These are phyloP conservation scores for Phaseolus lunatus DNA, from an alignment of 306 rosid genomes.

Conservation along the genomic window DNA sequence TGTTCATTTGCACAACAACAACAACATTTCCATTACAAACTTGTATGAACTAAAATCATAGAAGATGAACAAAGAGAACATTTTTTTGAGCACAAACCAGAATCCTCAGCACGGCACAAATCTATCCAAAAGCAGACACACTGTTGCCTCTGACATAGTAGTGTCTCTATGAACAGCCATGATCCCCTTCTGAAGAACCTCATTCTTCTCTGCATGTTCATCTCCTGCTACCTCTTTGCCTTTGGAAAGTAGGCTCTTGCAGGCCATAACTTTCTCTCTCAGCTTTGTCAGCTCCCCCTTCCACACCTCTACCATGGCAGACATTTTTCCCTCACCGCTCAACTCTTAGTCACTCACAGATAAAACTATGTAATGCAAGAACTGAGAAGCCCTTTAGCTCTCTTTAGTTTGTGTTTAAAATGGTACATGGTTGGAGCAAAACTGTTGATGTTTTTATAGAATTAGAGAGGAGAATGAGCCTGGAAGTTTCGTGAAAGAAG, in stretches of 20 bases:
- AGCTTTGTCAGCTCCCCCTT: slow-evolving; percentile 67
- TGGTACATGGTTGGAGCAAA: neutral
- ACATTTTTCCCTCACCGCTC: slow-evolving; percentile 50
- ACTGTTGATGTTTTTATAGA: slow-evolving; percentile 42
- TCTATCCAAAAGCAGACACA: slow-evolving; percentile 85
- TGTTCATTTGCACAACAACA: neutral
- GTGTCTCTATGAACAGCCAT: slow-evolving; percentile 39
- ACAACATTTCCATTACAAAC: slow-evolving; percentile 7
- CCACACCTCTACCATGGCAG: slow-evolving; percentile 68
- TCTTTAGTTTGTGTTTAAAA: neutral
- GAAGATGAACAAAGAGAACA: neutral
- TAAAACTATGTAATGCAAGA: neutral
- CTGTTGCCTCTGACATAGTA: slow-evolving; percentile 66
- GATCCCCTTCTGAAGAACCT: slow-evolving; percentile 35
- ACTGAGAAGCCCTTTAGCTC: neutral
- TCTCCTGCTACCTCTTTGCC: slow-evolving; percentile 43
- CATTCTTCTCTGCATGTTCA: slow-evolving; percentile 8
- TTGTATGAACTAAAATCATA: neutral
- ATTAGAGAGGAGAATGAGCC: neutral
- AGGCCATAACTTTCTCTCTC: slow-evolving; percentile 53
- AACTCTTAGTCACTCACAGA: neutral
- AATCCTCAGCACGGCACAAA: slow-evolving; percentile 70
- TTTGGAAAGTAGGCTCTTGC: slow-evolving; percentile 42
- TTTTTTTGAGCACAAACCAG: neutral
- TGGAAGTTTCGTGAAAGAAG: neutral